Evolutionary conservation across 805 yeast genomes (phyloP).

Genomic region (Cyberlindnera nakhonratchasimensis): DNA sequence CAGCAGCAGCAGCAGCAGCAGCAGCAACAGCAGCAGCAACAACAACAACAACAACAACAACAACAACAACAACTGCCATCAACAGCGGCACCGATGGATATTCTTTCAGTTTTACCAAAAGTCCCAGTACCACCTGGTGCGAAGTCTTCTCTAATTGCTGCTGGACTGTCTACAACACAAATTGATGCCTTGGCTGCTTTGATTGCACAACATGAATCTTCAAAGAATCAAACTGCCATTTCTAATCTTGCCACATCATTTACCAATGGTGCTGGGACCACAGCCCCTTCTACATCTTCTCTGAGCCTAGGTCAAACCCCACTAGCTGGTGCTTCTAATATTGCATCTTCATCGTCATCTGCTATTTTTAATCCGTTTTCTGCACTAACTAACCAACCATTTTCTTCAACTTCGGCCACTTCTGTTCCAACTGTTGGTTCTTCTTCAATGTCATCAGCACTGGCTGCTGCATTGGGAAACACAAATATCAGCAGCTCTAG

Average conservation of each 20-base stretch:
- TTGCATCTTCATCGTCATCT: background rate
- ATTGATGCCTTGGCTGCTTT: conserved; percentile 71
- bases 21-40: conserved; percentile 1
- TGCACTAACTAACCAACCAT: background rate
- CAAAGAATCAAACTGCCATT: conserved; percentile 3
- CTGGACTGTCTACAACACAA: conserved; percentile 66
- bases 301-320: background rate
- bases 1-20: conserved; percentile 1
- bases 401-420: background rate
- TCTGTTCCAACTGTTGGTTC: background rate
- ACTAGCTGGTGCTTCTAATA: background rate
- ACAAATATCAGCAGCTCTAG: background rate
- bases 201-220: conserved; percentile 62
- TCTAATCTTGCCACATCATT: conserved; percentile 1
- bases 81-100: conserved; percentile 31
- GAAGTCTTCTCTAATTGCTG: conserved; percentile 54
- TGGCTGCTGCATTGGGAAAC: conserved; percentile 1
- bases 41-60: background rate
- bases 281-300: background rate
- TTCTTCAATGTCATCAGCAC: background rate
- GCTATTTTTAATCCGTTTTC: background rate
- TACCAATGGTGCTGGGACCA: background rate
- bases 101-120: conserved; percentile 48
- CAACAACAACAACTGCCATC: conserved; percentile 14
- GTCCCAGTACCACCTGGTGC: conserved; percentile 76